These are phyloP conservation scores for Dalechampia spathulata DNA, from an alignment of 441 rosid species.

Conservation along the genomic window DNA sequence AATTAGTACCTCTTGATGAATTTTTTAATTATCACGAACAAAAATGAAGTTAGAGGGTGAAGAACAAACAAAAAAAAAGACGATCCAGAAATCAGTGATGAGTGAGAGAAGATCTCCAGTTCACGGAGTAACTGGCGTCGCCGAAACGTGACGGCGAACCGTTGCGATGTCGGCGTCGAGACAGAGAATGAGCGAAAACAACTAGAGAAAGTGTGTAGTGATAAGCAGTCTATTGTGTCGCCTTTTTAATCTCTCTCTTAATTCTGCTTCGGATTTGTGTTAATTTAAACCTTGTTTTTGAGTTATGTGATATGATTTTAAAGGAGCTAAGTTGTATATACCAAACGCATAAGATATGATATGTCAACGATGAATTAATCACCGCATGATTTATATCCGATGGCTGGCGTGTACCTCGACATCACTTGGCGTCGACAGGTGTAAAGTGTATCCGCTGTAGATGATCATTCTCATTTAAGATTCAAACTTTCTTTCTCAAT, in stretches of 20 bases:
- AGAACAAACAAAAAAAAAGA: constrained; percentile 1
- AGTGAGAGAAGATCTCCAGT: constrained; percentile 9
- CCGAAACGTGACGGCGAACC: constrained; percentile 41
- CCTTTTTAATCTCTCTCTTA: constrained; percentile 7
- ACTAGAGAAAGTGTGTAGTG: constrained; percentile 6
- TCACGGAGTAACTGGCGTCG: constrained; percentile 14
- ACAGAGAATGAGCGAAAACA: constrained; percentile 24
- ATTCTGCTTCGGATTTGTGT: constrained; percentile 8
- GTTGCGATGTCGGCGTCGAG: constrained; percentile 55
- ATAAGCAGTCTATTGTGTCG: constrained; percentile 13
- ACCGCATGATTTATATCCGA: not conserved
- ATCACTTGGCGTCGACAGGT: not conserved
- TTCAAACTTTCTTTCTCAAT: not conserved
- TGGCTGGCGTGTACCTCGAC: not conserved
- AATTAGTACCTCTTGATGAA: constrained; percentile 4
- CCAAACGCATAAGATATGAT: not conserved
- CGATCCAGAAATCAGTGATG: constrained; percentile 13
- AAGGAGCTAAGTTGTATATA: constrained; percentile 5
- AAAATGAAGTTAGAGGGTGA: too few species aligned
- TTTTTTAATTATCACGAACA: constrained; percentile 2
- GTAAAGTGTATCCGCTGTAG: not conserved
- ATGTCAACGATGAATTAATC: not conserved
- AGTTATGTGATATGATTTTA: constrained; percentile 2
- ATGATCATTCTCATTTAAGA: not conserved
- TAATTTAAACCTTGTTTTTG: not conserved